Evolutionary conservation across 495 filamentous ascomycete genomes (phyloP), one percentile per base, ranked within the genome.

Genomic region (Penicillium tannophilum): DNA sequence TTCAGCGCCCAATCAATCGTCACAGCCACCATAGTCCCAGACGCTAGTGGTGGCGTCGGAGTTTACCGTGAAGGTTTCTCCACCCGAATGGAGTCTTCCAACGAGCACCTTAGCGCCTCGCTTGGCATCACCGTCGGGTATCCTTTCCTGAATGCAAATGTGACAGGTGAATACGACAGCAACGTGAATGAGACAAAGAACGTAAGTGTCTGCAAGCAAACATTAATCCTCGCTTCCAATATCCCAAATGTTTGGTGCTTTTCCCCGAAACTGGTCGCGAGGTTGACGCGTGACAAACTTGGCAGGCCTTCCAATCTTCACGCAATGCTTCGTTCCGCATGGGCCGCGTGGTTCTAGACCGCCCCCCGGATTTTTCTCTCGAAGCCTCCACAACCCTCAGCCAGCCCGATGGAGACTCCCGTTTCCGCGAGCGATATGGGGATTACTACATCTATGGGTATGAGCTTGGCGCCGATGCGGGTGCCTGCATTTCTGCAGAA

Each of bases 261-360:
- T n/a, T n/a, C n/a, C n/a, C n/a, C n/a, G n/a, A n/a, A n/a, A n/a
- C n/a, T n/a, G n/a, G n/a, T n/a, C n/a, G 6, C 35, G 11, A 36
- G 11, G 11, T 36, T 44, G 42, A 44, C 42, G 42, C 12, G 42
- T 44, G 42, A 20, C 42, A 44, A 17, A 3, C 3, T 19, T 44
- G 16, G 4, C 3, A 44, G 42, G 42, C 16, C 16, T 44, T 44
- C 19, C 42, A 44, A 44, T 44, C 42, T 23, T 44, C 42, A 44
- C 42, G 42, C 3, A 44, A 44, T 23, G 42, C 42, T 6, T 44
- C 42, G 42, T 44, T 44, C 42, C 42, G 42, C 42, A 19, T 44
- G 42, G 42, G 42, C 42, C 42, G 42, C 42, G 42, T 44, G 42
- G n/a, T 44, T 44, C 42, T 44, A 44, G 42, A 44, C n/a, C 42